A percentile compares a stretch with the other conserved stretches of the same genome.
These are phyloP conservation scores for Myxozyma kluyveri DNA, from an alignment of 805 yeast species.

Conservation along the genomic window DNA sequence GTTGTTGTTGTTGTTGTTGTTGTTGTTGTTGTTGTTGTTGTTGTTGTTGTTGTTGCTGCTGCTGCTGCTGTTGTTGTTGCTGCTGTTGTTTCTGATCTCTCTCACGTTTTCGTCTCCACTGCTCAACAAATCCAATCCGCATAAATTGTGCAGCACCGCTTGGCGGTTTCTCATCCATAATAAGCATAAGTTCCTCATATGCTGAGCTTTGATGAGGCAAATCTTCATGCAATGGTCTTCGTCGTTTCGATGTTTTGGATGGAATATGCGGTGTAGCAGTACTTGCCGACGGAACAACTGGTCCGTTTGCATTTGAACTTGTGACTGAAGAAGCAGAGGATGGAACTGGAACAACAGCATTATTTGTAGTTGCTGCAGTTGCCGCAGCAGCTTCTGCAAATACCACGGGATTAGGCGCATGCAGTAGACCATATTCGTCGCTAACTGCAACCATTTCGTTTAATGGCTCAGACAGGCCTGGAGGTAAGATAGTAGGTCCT, in stretches of 20 bases:
- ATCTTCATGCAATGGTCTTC: conserved; percentile 62
- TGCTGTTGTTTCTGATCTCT: conserved; percentile 33
- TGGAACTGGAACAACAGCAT: not conserved
- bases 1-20: too few relatives aligned
- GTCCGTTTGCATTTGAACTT: not conserved
- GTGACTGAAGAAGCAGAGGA: not conserved
- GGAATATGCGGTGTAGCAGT: not conserved
- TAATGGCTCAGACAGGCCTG: conserved; percentile 1
- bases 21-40: too few relatives aligned
- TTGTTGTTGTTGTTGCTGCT: not conserved
- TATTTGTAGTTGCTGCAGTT: not conserved
- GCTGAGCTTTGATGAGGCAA: conserved; percentile 68
- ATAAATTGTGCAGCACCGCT: conserved; percentile 63
- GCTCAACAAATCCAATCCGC: conserved; percentile 85
- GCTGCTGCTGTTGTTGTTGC: not conserved
- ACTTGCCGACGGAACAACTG: not conserved
- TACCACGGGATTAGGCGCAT: conserved; percentile 30
- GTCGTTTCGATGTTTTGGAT: conserved; percentile 39
- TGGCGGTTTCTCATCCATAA: conserved; percentile 52
- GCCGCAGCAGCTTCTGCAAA: conserved; percentile 1
- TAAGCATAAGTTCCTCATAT: conserved; percentile 85
- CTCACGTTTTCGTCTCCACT: conserved; percentile 67
- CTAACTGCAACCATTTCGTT: conserved; percentile 1
- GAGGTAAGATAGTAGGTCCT: not conserved
- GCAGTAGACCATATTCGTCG: conserved; percentile 20